A percentile compares a stretch with the other conserved stretches of the same genome.
Conservation (phyloP, 2,329 filamentous ascomycete species). For the Nemania abortiva region DNA sequence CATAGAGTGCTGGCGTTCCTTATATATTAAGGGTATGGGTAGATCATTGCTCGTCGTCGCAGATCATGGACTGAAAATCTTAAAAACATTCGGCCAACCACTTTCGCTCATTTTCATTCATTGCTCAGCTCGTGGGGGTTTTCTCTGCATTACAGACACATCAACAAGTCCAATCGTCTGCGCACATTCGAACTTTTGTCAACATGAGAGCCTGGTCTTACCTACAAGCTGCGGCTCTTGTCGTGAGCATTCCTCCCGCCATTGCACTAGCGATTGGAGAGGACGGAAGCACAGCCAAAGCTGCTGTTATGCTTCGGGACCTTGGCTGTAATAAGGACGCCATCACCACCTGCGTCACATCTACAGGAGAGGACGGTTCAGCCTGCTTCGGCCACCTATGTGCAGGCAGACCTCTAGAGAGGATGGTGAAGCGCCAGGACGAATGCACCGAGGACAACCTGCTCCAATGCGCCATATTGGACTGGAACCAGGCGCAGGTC, state of each 20-base stretch:
- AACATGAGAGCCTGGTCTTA: conserved; percentile 28
- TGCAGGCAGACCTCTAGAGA: conserved; percentile 29
- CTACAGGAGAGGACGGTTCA: conserved; percentile 23
- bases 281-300: neutral
- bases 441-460: conserved; percentile 48
- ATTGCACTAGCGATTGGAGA: conserved; percentile 23
- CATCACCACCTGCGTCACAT: conserved; percentile 26
- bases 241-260: conserved; percentile 21
- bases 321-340: conserved; percentile 20
- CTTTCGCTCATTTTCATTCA: conserved; percentile 38
- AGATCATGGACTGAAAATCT: conserved; percentile 44
- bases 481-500: conserved; percentile 44
- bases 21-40: conserved; percentile 42
- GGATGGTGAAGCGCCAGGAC: conserved; percentile 42
- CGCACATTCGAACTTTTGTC: conserved; percentile 12
- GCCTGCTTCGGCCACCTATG: conserved; percentile 46
- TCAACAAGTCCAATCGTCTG: conserved; percentile 18
- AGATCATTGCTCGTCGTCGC: conserved; percentile 43
- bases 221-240: conserved; percentile 21
- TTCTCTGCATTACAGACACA: conserved; percentile 20
- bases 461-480: conserved; percentile 43
- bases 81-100: conserved; percentile 35
- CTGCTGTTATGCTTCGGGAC: conserved; percentile 15
- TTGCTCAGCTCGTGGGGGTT: neutral
- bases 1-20: conserved; percentile 8